These are phyloP conservation scores for Kazachstania kunashirensis DNA, from an alignment of 805 yeast genomes.

Conservation along the genomic window DNA sequence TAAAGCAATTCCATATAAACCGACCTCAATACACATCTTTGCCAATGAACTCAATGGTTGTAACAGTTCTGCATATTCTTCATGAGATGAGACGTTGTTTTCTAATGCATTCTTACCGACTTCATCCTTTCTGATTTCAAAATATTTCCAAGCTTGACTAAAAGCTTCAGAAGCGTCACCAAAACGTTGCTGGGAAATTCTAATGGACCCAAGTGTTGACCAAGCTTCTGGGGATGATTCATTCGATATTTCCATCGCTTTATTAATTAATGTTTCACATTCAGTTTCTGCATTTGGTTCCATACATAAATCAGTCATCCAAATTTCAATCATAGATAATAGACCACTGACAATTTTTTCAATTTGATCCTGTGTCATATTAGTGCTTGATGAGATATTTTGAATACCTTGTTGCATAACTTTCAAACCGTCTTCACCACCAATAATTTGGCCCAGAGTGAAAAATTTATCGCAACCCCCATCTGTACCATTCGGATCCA, in stretches of 20 bases:
- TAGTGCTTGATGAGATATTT: slow-evolving; percentile 18
- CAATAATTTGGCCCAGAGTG: slow-evolving; percentile 83
- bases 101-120: slow-evolving; percentile 40
- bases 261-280: slow-evolving; percentile 63
- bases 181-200: slow-evolving; percentile 74
- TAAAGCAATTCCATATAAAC: slow-evolving; percentile 53
- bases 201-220: slow-evolving; percentile 73
- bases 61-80: slow-evolving; percentile 53
- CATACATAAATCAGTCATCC: slow-evolving; percentile 98
- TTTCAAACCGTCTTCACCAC: slow-evolving; percentile 65
- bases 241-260: slow-evolving; percentile 51
- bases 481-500: slow-evolving; percentile 54
- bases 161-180: slow-evolving; percentile 68
- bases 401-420: slow-evolving; percentile 55
- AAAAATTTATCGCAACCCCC: slow-evolving; percentile 75
- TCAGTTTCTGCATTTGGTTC: slow-evolving; percentile 74
- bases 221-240: slow-evolving; percentile 64
- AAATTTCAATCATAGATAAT: slow-evolving; percentile 80
- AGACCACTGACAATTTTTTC: slow-evolving; percentile 67
- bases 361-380: slow-evolving; percentile 32
- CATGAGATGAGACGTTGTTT: slow-evolving; percentile 15
- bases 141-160: slow-evolving; percentile 61
- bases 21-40: slow-evolving; percentile 71
- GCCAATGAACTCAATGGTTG: slow-evolving; percentile 67
- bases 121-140: slow-evolving; percentile 39